Evolutionary conservation across 2,329 filamentous ascomycete species (phyloP).

Genomic region (Venturia effusa): DNA sequence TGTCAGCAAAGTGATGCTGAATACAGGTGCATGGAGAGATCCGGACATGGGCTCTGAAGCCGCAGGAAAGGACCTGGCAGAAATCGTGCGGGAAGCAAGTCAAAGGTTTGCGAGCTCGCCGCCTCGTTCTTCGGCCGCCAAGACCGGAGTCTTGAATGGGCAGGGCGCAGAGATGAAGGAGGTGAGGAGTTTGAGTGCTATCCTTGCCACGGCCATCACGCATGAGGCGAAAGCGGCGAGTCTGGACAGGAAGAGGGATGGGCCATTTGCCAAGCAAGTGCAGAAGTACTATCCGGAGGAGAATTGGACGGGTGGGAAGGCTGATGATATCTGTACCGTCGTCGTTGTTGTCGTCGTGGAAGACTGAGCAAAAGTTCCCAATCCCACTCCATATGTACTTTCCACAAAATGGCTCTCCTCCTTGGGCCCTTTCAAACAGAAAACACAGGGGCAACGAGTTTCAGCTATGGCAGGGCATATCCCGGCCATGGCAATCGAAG

Average conservation of each 20-base stretch:
- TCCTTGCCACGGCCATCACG: slow-evolving; percentile 69
- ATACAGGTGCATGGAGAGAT: slow-evolving; percentile 61
- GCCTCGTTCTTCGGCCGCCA: not conserved
- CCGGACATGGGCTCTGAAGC: slow-evolving; percentile 34
- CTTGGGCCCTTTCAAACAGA: too few relatives aligned
- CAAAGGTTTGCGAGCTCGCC: not conserved
- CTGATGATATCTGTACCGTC: slow-evolving; percentile 89
- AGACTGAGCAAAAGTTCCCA: too few relatives aligned
- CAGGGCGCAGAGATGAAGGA: not conserved
- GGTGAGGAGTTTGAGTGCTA: slow-evolving; percentile 51
- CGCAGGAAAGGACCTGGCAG: slow-evolving; percentile 38
- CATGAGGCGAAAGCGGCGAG: slow-evolving; percentile 77
- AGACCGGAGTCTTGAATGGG: not conserved
- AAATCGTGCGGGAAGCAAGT: slow-evolving; percentile 26
- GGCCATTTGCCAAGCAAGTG: slow-evolving; percentile 91
- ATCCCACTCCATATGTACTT: too few relatives aligned
- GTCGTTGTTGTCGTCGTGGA: slow-evolving; percentile 40
- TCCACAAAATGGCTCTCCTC: too few relatives aligned
- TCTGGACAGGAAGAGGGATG: slow-evolving; percentile 68
- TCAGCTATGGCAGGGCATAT: too few relatives aligned
- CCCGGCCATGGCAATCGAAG: too few relatives aligned
- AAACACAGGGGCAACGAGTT: too few relatives aligned
- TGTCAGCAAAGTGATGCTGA: slow-evolving; percentile 65
- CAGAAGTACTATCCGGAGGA: slow-evolving; percentile 79
- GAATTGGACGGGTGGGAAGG: slow-evolving; percentile 81